phyloP scores from a whole-genome alignment of 1,139 yeast species.

The Yamadazyma trypodendri region DNA sequence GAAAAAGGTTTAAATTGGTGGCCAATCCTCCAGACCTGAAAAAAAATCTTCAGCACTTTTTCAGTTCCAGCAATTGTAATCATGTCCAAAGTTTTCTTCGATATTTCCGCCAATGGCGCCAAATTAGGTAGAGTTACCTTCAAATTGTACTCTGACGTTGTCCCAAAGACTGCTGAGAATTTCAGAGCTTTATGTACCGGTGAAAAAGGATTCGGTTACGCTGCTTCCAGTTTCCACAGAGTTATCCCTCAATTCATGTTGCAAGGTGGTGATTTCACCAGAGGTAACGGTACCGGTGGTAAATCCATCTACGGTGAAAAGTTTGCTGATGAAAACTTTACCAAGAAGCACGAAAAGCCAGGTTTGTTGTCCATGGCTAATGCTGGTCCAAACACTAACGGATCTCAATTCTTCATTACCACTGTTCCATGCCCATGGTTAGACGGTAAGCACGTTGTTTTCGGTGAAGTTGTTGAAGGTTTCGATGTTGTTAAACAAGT shows the following conservation, averaged over 20 bases:
- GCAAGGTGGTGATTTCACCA: conserved; percentile 99
- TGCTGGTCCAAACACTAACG: conserved; percentile 99
- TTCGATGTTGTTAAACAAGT: conserved; percentile 87
- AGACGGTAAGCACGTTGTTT: conserved; percentile 98
- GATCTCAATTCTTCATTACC: conserved; percentile 98
- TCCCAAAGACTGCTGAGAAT: conserved; percentile 97
- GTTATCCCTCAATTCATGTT: conserved; percentile 98
- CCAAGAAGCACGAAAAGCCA: conserved; percentile 82
- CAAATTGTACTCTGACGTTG: conserved; percentile 86
- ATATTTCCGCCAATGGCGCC: conserved; percentile 65
- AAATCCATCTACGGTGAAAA: conserved; percentile 96
- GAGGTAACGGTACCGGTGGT: conserved; percentile 96
- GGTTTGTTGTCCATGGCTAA: conserved; percentile 99
- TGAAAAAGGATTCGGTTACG: conserved; percentile 96
- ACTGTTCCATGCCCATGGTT: conserved; percentile 95
- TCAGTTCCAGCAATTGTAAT: conserved; percentile 9
- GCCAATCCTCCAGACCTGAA: conserved; percentile 3
- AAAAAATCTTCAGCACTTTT: conserved; percentile 2
- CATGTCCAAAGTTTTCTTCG: conserved; percentile 72
- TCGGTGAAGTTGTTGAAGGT: conserved; percentile 95
- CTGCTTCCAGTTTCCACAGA: conserved; percentile 94
- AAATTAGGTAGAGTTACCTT: conserved; percentile 35
- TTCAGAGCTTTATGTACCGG: conserved; percentile 97
- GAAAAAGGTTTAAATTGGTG: conserved; percentile 4
- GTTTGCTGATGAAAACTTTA: conserved; percentile 95